Conservation (phyloP, 2,329 filamentous ascomycete genomes). For the Fusarium nisikadoi region DNA sequence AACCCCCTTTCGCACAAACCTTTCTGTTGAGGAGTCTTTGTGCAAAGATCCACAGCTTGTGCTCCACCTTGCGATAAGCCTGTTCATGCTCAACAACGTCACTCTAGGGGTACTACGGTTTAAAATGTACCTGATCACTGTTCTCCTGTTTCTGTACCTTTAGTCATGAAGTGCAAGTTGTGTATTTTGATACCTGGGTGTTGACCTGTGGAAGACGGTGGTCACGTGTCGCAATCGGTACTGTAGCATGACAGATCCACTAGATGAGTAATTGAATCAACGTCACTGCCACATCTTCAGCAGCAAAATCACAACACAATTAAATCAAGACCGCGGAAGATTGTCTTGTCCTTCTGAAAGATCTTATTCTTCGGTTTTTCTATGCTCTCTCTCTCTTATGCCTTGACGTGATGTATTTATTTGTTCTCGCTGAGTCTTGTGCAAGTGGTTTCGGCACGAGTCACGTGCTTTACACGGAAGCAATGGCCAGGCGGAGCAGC, state of each 20-base stretch:
- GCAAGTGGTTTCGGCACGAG: not conserved
- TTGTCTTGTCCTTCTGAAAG: too few species aligned
- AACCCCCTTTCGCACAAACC: not conserved
- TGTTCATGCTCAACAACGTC: accelerated
- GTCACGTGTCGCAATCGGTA: not conserved
- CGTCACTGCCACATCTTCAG: not conserved
- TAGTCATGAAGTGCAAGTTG: not conserved
- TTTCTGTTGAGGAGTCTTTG: not conserved
- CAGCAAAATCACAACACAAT: not conserved
- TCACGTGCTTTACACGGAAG: not conserved
- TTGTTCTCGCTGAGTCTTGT: too few species aligned
- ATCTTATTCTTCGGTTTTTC: too few species aligned
- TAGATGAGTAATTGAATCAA: not conserved
- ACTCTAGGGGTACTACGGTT: accelerated
- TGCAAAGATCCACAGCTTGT: not conserved
- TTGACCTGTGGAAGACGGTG: not conserved
- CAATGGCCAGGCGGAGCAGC: not conserved
- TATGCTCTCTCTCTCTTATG: not conserved
- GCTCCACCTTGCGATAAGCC: not conserved
- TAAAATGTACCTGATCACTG: accelerated
- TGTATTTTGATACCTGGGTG: too few species aligned
- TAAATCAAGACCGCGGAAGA: not conserved
- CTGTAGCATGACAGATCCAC: not conserved
- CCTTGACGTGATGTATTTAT: not conserved
- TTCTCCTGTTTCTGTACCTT: not conserved